Base-by-base conservation (phyloP, 2,329 filamentous ascomycete genomes). In the Trichoderma koningii region DNA sequence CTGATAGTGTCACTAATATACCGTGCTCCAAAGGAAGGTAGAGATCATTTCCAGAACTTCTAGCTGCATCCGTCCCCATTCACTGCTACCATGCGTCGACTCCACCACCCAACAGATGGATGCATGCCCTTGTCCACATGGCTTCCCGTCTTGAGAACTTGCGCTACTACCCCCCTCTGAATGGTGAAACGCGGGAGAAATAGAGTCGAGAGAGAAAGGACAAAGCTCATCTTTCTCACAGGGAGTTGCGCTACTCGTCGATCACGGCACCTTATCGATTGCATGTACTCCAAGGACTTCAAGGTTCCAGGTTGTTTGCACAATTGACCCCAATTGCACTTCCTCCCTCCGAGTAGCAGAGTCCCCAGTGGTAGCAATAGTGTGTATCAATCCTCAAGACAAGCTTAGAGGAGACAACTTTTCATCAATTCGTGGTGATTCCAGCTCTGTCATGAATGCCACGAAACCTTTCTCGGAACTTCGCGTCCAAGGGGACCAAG, bases 231-330 rank as follows among this genome's bases (percentile, higher is more conserved):
- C 12, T 14, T 38, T 10, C 1, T 4, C 34, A 34, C 48, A 42
- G 10, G 23, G 19, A 62, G 47, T 44, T 52, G 34, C 56, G 47
- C 56, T 38, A 52, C 42, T 38, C 17, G 26, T 26, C 42, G 2
- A 28, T 23, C 26, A 34, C 60, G 45, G 65, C 26, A 52, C 55
- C 56, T 62, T 47, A 62, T 65, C 63, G 56, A 65, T 62, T 53
- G 15, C 30, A 34, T 10, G 34, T 38, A 38, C 50, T 38, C 53
- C 62, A 52, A 44, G 26, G 34, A 26, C 41, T 19, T 44, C 19
- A 9, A n/a, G 9, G 41, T 19, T 44, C 19, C 5, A n/a, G 9
- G 23, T n/a, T 21, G 45, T 52, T 59, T 64, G 34, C 21, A 45
- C 53, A 9, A 9, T 34, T 9, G 19, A 17, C 34, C 7, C 21